phyloP scores from a whole-genome alignment of 371 early-diverging fungal genomes.

The Fennellomyces sp. region DNA sequence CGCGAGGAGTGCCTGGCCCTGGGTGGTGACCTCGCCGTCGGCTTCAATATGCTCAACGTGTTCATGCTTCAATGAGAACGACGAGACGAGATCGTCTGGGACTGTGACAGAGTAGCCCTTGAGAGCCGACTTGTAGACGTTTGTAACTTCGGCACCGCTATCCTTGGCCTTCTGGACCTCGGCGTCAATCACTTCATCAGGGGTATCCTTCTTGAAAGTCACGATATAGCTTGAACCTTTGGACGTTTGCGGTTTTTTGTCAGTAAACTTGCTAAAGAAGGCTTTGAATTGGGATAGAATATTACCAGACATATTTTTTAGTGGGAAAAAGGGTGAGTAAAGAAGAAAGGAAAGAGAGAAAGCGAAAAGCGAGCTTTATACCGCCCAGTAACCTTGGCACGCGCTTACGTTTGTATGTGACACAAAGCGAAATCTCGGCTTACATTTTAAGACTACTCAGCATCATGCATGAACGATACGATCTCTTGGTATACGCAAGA shows the following conservation, averaged over 20 bases:
- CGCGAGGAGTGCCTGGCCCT: conserved; percentile 27
- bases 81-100: conserved; percentile 35
- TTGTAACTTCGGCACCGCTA: conserved; percentile 39
- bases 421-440: too few species aligned
- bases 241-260: not conserved
- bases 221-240: conserved; percentile 44
- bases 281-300: not conserved
- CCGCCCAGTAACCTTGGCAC: too few species aligned
- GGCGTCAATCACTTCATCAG: conserved; percentile 39
- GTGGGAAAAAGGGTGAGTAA: not conserved
- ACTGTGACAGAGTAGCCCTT: conserved; percentile 53
- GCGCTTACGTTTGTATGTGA: too few species aligned
- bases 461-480: too few species aligned
- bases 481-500: too few species aligned
- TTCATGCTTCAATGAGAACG: conserved; percentile 32
- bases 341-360: not conserved
- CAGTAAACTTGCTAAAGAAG: not conserved
- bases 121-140: conserved; percentile 41
- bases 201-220: conserved; percentile 49
- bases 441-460: too few species aligned
- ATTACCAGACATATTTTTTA: conserved; percentile 2
- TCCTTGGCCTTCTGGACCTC: conserved; percentile 36
- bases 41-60: conserved; percentile 47
- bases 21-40: conserved; percentile 59
- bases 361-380: not conserved